These are phyloP conservation scores for Diutina mesorugosa DNA, from an alignment of 1,139 yeast species.

Conservation along the genomic window DNA sequence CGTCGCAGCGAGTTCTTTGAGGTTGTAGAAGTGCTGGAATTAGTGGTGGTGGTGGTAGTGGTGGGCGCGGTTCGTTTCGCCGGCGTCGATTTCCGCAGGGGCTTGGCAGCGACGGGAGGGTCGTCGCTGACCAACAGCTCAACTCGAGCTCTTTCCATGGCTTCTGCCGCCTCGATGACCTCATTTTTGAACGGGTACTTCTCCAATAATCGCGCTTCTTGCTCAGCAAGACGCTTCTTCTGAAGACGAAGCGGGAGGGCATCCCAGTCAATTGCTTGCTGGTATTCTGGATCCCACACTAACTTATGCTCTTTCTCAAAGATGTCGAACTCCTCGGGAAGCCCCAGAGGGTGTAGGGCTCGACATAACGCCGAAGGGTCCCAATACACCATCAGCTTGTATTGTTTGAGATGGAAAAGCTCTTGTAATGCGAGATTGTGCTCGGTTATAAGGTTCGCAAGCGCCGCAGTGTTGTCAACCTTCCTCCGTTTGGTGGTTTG, in stretches of 20 bases:
- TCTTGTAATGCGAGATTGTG: constrained; percentile 36
- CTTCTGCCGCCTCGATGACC: constrained; percentile 14
- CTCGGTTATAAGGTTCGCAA: constrained; percentile 25
- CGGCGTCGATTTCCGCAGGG: neutral
- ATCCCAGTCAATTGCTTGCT: constrained; percentile 12
- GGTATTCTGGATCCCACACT: constrained; percentile 17
- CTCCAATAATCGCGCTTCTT: constrained; percentile 18
- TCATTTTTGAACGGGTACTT: constrained; percentile 25
- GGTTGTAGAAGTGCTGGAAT: neutral
- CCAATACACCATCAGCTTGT: constrained; percentile 46
- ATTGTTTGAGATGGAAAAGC: constrained; percentile 46
- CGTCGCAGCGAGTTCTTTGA: neutral
- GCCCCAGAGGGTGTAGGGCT: constrained; percentile 11
- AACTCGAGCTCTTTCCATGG: neutral
- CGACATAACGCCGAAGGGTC: constrained; percentile 37
- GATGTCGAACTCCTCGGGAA: constrained; percentile 24
- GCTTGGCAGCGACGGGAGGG: neutral
- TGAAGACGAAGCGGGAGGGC: constrained; percentile 29
- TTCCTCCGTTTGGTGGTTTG: neutral
- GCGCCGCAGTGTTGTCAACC: constrained; percentile 2
- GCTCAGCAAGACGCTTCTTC: constrained; percentile 30
- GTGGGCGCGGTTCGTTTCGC: constrained; percentile 6
- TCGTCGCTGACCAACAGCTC: neutral
- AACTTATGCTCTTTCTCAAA: constrained; percentile 18
- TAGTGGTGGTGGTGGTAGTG: neutral